Evolutionary conservation across 2,329 filamentous ascomycete species (phyloP).

Genomic region (Ceratocystis ficicola): DNA sequence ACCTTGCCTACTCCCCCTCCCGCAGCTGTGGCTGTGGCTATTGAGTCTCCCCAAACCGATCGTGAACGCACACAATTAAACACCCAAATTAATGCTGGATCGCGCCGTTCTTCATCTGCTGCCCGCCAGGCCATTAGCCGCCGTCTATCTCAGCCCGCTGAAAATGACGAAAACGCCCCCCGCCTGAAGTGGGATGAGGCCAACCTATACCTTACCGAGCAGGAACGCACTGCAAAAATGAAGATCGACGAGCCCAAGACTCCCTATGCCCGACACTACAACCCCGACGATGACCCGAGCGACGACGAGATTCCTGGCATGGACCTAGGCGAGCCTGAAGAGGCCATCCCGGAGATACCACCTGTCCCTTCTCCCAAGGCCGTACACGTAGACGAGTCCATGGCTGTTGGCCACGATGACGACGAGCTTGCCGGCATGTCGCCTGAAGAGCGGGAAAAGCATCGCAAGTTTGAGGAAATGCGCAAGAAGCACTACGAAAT

Average conservation of each 20-base stretch:
- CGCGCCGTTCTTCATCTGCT: slow-evolving; percentile 60
- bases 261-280: slow-evolving; percentile 84
- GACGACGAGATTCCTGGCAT: slow-evolving; percentile 88
- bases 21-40: slow-evolving; percentile 37
- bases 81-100: slow-evolving; percentile 86
- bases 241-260: slow-evolving; percentile 99
- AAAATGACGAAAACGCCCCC: slow-evolving; percentile 36
- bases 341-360: slow-evolving; percentile 44
- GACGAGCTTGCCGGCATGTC: slow-evolving; percentile 43
- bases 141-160: slow-evolving; percentile 31
- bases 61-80: slow-evolving; percentile 91
- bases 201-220: slow-evolving; percentile 92
- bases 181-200: slow-evolving; percentile 97
- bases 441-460: slow-evolving; percentile 75
- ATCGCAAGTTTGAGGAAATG: slow-evolving; percentile 78
- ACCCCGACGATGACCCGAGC: slow-evolving; percentile 75
- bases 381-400: slow-evolving; percentile 62
- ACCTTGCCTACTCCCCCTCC: slow-evolving; percentile 35
- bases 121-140: slow-evolving; percentile 45
- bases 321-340: slow-evolving; percentile 85
- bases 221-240: slow-evolving; percentile 91
- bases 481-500: slow-evolving; percentile 98
- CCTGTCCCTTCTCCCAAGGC: slow-evolving; percentile 39
- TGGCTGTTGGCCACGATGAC: slow-evolving; percentile 44
- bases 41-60: slow-evolving; percentile 41